Percentiles rank a stretch among this genome's conserved stretches.
These are phyloP conservation scores for Sarocladiaceae sp. DNA, from an alignment of 2,329 filamentous ascomycete species.

Conservation along the genomic window DNA sequence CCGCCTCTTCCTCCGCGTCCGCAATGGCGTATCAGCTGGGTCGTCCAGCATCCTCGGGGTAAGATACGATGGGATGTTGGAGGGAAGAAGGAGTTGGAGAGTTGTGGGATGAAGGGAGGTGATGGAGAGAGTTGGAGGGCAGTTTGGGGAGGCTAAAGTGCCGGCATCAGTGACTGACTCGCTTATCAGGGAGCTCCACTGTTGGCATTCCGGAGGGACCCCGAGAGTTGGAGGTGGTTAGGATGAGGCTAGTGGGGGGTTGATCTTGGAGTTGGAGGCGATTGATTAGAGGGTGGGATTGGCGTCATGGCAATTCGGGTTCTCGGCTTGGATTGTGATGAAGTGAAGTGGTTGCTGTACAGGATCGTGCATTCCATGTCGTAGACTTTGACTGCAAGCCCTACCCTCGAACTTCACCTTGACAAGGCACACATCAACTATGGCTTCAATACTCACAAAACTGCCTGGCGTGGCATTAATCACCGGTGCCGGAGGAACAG, in stretches of 20 bases:
- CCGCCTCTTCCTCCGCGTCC: conserved; percentile 11
- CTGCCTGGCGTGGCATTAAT: conserved; percentile 43
- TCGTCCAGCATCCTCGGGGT: background rate
- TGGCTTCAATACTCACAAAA: conserved; percentile 15
- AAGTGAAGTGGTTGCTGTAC: too few relatives aligned
- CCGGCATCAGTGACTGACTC: conserved; percentile 1
- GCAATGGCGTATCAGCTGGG: background rate
- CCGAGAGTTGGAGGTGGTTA: background rate
- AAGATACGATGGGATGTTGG: background rate
- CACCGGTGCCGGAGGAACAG: conserved; percentile 44
- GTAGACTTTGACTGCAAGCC: too few relatives aligned
- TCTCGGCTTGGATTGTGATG: too few relatives aligned
- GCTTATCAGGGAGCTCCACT: background rate
- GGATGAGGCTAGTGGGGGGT: background rate
- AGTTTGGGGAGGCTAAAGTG: background rate
- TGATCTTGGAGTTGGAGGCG: background rate
- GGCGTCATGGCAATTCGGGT: background rate
- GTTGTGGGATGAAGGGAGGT: background rate
- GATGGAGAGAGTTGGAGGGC: background rate
- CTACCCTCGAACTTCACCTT: background rate
- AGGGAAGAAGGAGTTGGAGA: conserved; percentile 2
- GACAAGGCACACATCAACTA: background rate
- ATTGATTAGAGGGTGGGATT: background rate
- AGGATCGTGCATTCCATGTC: too few relatives aligned
- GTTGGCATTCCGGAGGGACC: background rate